Base-by-base conservation (phyloP, 148 eudicot genomes). In the Fagopyrum homotropicum region DNA sequence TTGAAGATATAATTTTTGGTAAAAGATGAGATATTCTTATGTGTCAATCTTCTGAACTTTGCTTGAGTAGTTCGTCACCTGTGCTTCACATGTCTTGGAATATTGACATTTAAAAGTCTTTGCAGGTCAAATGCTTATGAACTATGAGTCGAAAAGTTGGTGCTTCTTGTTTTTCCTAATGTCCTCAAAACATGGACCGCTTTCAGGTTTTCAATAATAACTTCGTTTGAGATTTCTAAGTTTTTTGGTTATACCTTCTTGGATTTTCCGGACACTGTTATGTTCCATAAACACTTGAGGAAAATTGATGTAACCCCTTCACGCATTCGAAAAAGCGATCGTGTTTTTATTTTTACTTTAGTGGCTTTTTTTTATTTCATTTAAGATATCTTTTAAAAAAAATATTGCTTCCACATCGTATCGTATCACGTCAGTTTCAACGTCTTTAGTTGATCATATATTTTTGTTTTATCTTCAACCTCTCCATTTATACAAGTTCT, bases 121-220 rank as follows among this genome's bases (percentile, higher is more conserved):
- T 75, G 78, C 79, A 96, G 99, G 73, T 92, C 99, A 79, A n/a
- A n/a, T n/a, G n/a, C n/a, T n/a, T n/a, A n/a, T n/a, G n/a, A n/a
- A 61, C 86, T 95, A 19, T 83, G 85, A 77, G 86, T 95, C 69
- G 87, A 89, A 78, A 93, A 85, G 75, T 74, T 95, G 86, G 82
- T 89, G 69, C 88, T 95, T 76, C 99, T 97, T 75, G 97, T 97
- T 66, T 87, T 95, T 52, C 87, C 93, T 46, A 96, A 92, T 80
- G 86, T 90, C 84, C 83, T 88, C 88, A 85, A 89, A 75, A 95
- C 97, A 50, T 95, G 99, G 99, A 90, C 96, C 68, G 47, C 81
- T 60, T 95, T 95, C 76, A 90, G 88, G 35, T 95, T 95, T 85
- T 81, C 90, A n/a, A 78, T 71, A 61, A 77, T 96, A 82, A 69